Percentiles rank a stretch among this genome's conserved stretches.
These are phyloP conservation scores for Moringa oleifera DNA, from an alignment of 345 rosid genomes.

Conservation along the genomic window DNA sequence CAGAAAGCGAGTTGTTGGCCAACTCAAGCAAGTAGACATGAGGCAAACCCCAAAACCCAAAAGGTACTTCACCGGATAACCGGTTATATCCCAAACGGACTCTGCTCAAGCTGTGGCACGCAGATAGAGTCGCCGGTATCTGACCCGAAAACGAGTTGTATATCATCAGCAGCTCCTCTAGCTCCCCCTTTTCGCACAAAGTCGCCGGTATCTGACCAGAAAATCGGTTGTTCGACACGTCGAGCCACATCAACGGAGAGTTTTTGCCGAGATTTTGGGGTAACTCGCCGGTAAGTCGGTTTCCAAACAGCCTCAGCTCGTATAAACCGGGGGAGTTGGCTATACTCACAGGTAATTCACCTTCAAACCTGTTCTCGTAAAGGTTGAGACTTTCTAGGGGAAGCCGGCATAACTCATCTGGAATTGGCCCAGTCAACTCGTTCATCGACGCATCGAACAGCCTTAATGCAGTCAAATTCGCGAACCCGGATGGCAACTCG, in stretches of 20 bases:
- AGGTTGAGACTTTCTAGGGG: conserved; percentile 81
- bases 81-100: conserved; percentile 63
- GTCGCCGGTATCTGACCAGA: conserved; percentile 56
- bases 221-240: conserved; percentile 65
- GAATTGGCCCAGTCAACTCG: conserved; percentile 56
- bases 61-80: conserved; percentile 73
- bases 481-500: conserved; percentile 49
- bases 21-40: conserved; percentile 72
- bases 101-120: conserved; percentile 65
- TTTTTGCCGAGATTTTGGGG: conserved; percentile 68
- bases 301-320: conserved; percentile 77
- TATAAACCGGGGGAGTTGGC: conserved; percentile 65
- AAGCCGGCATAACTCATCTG: conserved; percentile 68
- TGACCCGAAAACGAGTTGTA: conserved; percentile 63
- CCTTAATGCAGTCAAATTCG: conserved; percentile 56
- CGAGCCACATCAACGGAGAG: conserved; percentile 75
- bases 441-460: conserved; percentile 92
- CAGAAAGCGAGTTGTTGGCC: conserved; percentile 54
- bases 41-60: conserved; percentile 87
- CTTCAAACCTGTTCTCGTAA: conserved; percentile 68
- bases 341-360: conserved; percentile 57
- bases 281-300: conserved; percentile 56
- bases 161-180: conserved; percentile 71
- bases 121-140: conserved; percentile 52
- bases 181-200: conserved; percentile 57